These are phyloP conservation scores for Fusarium albosuccineum DNA, from an alignment of 2,329 filamentous ascomycete genomes.

Conservation along the genomic window DNA sequence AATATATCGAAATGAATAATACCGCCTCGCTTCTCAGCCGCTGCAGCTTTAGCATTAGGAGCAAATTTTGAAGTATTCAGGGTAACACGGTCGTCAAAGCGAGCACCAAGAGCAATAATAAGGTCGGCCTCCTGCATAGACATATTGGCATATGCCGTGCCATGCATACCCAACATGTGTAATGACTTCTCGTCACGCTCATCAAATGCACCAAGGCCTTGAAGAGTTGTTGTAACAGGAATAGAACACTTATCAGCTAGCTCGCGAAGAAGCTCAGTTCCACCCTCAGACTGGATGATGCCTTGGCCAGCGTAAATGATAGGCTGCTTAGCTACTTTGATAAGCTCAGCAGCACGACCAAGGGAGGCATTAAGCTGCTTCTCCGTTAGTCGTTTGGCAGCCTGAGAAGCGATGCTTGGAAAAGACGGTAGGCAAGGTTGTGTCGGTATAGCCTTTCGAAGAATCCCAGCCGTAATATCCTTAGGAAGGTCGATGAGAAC, in stretches of 20 bases:
- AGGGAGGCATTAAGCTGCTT: constrained; percentile 82
- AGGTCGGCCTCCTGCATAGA: constrained; percentile 96
- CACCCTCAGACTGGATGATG: constrained; percentile 82
- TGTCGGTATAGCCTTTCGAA: constrained; percentile 57
- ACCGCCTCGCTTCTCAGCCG: constrained; percentile 86
- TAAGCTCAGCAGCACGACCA: constrained; percentile 79
- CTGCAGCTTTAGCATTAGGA: constrained; percentile 86
- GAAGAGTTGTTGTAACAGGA: constrained; percentile 95
- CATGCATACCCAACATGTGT: constrained; percentile 99
- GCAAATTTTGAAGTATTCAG: constrained; percentile 86
- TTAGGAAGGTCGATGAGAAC: constrained; percentile 97
- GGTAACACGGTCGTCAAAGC: constrained; percentile 97
- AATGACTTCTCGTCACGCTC: constrained; percentile 94
- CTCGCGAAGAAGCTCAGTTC: constrained; percentile 82
- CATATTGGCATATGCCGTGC: constrained; percentile 97
- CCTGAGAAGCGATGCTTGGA: background rate
- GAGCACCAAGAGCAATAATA: constrained; percentile 92
- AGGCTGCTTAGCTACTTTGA: constrained; percentile 93
- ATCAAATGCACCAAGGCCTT: constrained; percentile 91
- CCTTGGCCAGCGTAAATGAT: constrained; percentile 96
- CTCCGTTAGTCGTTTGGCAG: constrained; percentile 75
- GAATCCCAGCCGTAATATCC: constrained; percentile 89
- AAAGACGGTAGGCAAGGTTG: background rate
- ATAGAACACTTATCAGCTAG: constrained; percentile 90
- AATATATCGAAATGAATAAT: constrained; percentile 98